Percentiles rank a stretch among this genome's conserved stretches.
phyloP scores from a whole-genome alignment of 2,329 filamentous ascomycete species.

The Berkeleyomyces basicola region DNA sequence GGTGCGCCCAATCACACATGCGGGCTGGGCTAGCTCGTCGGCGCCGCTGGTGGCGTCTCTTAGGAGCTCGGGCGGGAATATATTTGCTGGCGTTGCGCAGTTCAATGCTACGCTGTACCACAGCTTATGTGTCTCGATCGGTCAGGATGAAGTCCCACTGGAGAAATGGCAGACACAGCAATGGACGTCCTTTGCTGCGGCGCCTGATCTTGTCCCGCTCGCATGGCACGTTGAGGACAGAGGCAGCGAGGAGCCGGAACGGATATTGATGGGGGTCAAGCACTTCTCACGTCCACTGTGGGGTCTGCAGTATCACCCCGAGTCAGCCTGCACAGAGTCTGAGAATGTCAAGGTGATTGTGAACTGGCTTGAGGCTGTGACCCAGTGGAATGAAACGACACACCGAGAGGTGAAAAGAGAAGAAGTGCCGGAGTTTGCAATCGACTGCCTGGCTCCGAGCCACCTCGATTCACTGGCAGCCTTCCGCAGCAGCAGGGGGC shows the following conservation, averaged over 20 bases:
- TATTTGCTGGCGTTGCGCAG: conserved; percentile 45
- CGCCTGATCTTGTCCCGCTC: conserved; percentile 35
- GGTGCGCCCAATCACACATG: conserved; percentile 49
- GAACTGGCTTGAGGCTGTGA: conserved; percentile 59
- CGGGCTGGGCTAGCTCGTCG: not conserved
- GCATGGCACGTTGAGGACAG: conserved; percentile 42
- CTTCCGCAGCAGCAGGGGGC: not conserved
- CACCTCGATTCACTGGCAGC: not conserved
- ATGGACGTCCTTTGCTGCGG: conserved; percentile 24
- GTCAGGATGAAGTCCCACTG: conserved; percentile 26
- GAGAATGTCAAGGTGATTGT: conserved; percentile 46
- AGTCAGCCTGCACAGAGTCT: conserved; percentile 67
- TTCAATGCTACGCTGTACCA: conserved; percentile 67
- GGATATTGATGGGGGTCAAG: conserved; percentile 59
- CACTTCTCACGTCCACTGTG: conserved; percentile 58
- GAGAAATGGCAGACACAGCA: conserved; percentile 23
- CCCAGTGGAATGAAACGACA: conserved; percentile 37
- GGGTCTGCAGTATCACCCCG: conserved; percentile 82
- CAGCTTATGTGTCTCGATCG: conserved; percentile 39
- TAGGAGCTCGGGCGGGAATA: conserved; percentile 27
- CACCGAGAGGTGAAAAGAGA: not conserved
- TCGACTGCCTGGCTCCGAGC: not conserved
- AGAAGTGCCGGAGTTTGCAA: not conserved
- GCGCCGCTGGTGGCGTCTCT: conserved; percentile 3
- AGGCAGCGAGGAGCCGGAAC: conserved; percentile 24